These are phyloP conservation scores for Sporobolomyces phaffii DNA, from an alignment of 768 basidiomycete genomes.

Conservation along the genomic window DNA sequence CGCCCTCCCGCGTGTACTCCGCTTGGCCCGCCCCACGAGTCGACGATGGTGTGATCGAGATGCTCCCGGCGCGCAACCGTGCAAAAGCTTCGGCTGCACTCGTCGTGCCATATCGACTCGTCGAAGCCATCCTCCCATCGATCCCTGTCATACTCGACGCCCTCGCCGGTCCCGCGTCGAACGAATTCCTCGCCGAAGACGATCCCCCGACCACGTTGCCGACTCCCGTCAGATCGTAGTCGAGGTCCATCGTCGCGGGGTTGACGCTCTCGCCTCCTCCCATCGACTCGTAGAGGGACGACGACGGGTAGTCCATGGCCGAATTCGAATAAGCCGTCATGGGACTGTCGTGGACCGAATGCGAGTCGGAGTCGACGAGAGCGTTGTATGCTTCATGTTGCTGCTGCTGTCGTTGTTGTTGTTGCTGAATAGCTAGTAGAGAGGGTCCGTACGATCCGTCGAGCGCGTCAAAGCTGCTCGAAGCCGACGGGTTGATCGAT, in stretches of 20 bases:
- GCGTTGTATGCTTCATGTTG: neutral
- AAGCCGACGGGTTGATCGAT: neutral
- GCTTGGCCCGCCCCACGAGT: neutral
- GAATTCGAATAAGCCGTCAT: slow-evolving; percentile 2
- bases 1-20: too few relatives aligned
- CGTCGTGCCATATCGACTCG: slow-evolving; percentile 2
- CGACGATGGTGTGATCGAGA: slow-evolving; percentile 25
- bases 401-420: slow-evolving; percentile 10
- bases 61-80: slow-evolving; percentile 4
- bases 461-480: slow-evolving; percentile 6
- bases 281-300: slow-evolving; percentile 7
- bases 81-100: slow-evolving; percentile 20
- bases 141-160: slow-evolving; percentile 3
- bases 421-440: neutral
- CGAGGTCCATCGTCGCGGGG: slow-evolving; percentile 7
- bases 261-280: slow-evolving; percentile 9
- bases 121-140: neutral
- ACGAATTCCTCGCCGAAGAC: neutral
- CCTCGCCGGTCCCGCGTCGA: neutral
- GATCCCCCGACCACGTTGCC: neutral
- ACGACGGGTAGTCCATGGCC: neutral
- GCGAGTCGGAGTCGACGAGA: neutral
- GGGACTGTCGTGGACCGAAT: slow-evolving; percentile 4
- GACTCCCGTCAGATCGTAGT: slow-evolving; percentile 4
- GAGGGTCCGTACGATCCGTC: slow-evolving; percentile 9